Conservation (phyloP, 1,139 yeast species). For the Blastobotrys aristatus region DNA sequence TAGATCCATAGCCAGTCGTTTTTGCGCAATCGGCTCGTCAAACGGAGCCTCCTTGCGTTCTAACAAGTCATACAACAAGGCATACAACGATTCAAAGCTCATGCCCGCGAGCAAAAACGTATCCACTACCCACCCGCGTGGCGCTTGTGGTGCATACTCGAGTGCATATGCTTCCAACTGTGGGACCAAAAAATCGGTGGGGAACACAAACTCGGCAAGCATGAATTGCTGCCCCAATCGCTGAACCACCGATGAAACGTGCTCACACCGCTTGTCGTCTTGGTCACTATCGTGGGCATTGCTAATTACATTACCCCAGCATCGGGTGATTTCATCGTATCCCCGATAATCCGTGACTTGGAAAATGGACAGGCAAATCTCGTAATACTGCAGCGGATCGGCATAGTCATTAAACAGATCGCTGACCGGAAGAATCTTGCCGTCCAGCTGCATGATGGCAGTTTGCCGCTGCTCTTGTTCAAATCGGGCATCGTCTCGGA, state of each 20-base stretch:
- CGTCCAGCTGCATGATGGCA: slow-evolving; percentile 54
- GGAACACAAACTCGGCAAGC: slow-evolving; percentile 72
- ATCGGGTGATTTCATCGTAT: slow-evolving; percentile 34
- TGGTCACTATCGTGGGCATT: slow-evolving; percentile 20
- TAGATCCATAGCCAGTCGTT: slow-evolving; percentile 28
- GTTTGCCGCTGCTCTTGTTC: slow-evolving; percentile 40
- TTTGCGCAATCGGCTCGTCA: slow-evolving; percentile 25
- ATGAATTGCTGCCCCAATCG: slow-evolving; percentile 46
- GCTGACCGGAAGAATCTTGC: slow-evolving; percentile 61
- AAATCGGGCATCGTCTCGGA: slow-evolving; percentile 57
- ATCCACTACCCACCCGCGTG: slow-evolving; percentile 55
- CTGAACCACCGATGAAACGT: slow-evolving; percentile 39
- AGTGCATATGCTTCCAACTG: slow-evolving; percentile 41
- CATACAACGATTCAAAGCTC: slow-evolving; percentile 62
- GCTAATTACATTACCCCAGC: slow-evolving; percentile 36
- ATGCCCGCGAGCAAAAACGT: slow-evolving; percentile 76
- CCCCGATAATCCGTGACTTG: slow-evolving; percentile 63
- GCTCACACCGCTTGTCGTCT: slow-evolving; percentile 30
- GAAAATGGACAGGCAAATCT: slow-evolving; percentile 70
- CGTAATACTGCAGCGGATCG: slow-evolving; percentile 83
- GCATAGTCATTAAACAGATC: slow-evolving; percentile 83
- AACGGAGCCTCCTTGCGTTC: slow-evolving; percentile 43
- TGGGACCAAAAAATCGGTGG: slow-evolving; percentile 66
- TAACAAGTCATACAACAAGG: slow-evolving; percentile 59
- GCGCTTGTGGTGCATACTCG: slow-evolving; percentile 39